Base-by-base conservation (phyloP, 2,329 filamentous ascomycete species). In the Sporothrix dimorphospora region DNA sequence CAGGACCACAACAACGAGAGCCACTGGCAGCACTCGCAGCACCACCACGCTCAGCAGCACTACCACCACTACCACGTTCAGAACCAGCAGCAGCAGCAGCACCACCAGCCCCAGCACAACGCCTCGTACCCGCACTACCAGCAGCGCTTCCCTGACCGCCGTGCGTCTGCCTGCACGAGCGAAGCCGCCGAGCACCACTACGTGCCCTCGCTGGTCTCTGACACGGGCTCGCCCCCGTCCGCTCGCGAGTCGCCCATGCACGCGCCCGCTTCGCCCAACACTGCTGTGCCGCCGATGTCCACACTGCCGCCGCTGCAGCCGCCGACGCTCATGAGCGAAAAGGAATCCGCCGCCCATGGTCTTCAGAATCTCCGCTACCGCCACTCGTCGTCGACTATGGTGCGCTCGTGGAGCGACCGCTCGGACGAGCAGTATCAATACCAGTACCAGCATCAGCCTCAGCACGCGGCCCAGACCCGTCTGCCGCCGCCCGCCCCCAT, bases 141-240 rank as follows among this genome's bases (percentile, higher is more conserved):
- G 30, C 66, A 49, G 9, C 71, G 59, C 6, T 45, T 16, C 53
- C 2, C 14, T 34, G 51, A 72, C 27, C 71, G 71, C 61, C 71
- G 71, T 21, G 19, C 24, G 2, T 72, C 68, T 3, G 51, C 40
- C 19, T 51, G 53, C 49, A 72, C 70, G 12, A 30, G 83, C 67
- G 85, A 86, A 21, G 86, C 84, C 1, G 82, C 86, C 19, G 90
- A 91, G 59, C 40, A 66, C 9, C 55, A 38, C 38, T 84, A 85
- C 40, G 88, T 90, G 4, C 91, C 91, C 7, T 92, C 91, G 1
- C 85, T 93, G 74, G 85, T 92, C 67, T 94, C 92, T 0, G 93
- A 96, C 79, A 83, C 84, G 38, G 86, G 87, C 74, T 91, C 90
- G 61, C 70, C 70, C 4, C 86, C 86, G 40, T 91, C 90, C 12